Evolutionary conservation across 768 basidiomycete species (phyloP), one percentile per base, ranked within the genome.

Genomic region (Epithele typhae): DNA sequence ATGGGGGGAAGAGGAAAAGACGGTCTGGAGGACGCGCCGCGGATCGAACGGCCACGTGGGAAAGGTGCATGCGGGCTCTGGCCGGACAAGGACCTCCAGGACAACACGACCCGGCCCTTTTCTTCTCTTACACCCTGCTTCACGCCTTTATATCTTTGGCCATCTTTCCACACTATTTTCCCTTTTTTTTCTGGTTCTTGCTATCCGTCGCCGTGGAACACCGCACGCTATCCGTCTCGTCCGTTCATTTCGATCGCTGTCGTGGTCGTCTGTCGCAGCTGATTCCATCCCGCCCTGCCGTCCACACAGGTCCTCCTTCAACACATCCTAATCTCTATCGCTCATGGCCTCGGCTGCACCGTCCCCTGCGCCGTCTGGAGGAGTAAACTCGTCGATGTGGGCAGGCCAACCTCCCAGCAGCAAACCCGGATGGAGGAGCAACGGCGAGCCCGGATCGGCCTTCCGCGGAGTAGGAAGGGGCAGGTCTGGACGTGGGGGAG

Each of bases 271-370:
- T 23, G 35, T 43, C 41, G 23, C 35, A n/a, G 17, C 45, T 51
- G 50, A 51, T n/a, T n/a, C n/a, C n/a, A n/a, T n/a, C n/a, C n/a
- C n/a, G n/a, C n/a, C n/a, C n/a, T n/a, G n/a, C n/a, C n/a, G n/a
- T n/a, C n/a, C n/a, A n/a, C n/a, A n/a, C n/a, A 32, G 15, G 36
- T 23, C 15, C 27, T n/a, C 23, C 17, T 33, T 37, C 43, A 15
- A 44, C 40, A 37, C 21, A 25, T n/a, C n/a, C 38, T 41, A 56
- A 27, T 23, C 10, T 10, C 18, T 7, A 25, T 18, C 3, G 9
- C 32, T 25, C 10, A 61, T 61, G 58, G 59, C 59, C 25, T 59
- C 60, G 22, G 17, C 60, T 41, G 52, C 54, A 19, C 38, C 51
- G 39, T 46, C 59, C 10, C 25, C 56, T 21, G 45, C 55, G 25